Base-by-base conservation (phyloP, 768 basidiomycete genomes). In the Lentinula detonsa region DNA sequence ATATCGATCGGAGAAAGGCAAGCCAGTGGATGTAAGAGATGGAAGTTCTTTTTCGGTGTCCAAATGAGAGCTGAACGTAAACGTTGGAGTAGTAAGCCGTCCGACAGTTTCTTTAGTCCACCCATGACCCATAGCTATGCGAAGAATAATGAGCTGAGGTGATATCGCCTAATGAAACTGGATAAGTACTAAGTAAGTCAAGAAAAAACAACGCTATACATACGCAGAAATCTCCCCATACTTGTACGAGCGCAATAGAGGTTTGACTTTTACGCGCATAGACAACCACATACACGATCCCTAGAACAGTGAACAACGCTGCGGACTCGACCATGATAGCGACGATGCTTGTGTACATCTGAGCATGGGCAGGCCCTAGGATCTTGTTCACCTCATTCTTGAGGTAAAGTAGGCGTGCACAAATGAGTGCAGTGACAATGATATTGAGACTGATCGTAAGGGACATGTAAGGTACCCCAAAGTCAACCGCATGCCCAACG, bases 201-300 rank as follows among this genome's bases (percentile, higher is more conserved):
- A 61, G 43, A 39, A 33, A 8, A 16, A 43, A 33, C 23, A 2
- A 11, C 10, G 43, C 11, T 28, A 37, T 7, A 73, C 76, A 52
- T 61, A 78, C 78, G 40, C 74, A 73, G 59, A 78, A 69, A 64
- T 77, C 77, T 3, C 74, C 72, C 73, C 76, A 79, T 33, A 78
- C 71, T 57, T 75, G 75, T 37, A 73, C 74, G 61, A 79, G 74
- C 8, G 73, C 70, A 42, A 73, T 72, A 2, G 72, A 69, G 18
- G 73, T 69, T 15, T 69, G 68, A 52, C 70, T 72, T 37, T 69
- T 69, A 10, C 70, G 59, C 0, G 75, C 76, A 63, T 76, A 78
- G 2, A 75, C 70, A 61, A 77, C 68, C 40, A 78, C 65, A 64
- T 75, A 76, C 63, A 73, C 70, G 56, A 78, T 69, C 1, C 76